These are phyloP conservation scores for Eucalyptus regnans DNA, from an alignment of 345 rosid genomes.

Conservation along the genomic window DNA sequence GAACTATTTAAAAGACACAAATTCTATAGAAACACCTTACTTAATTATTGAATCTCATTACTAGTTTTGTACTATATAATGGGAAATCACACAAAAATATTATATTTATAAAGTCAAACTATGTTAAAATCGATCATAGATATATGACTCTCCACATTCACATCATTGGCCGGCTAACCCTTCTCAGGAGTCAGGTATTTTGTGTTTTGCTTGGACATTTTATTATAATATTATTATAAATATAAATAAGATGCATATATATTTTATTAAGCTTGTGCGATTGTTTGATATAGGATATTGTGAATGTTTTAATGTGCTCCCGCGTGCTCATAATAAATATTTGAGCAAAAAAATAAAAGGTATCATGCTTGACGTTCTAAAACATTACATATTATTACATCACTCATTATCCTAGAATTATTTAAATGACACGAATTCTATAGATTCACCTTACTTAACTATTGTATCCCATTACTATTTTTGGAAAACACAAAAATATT, in stretches of 20 bases:
- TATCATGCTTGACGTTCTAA: too few relatives aligned
- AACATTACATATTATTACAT: background rate
- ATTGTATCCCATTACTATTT: background rate
- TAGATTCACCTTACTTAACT: background rate
- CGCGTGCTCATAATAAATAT: background rate
- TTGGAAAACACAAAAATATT: background rate
- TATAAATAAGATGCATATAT: background rate
- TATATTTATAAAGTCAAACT: background rate
- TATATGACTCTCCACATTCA: too few relatives aligned
- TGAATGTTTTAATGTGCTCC: background rate
- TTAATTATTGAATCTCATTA: background rate
- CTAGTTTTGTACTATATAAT: background rate
- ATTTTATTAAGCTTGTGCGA: background rate
- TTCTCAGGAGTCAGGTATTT: too few relatives aligned
- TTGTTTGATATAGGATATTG: background rate
- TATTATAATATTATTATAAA: too few relatives aligned
- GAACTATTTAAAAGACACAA: background rate
- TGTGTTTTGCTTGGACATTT: background rate
- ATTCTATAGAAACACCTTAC: background rate
- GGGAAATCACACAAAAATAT: background rate
- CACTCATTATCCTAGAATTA: background rate
- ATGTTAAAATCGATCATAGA: too few relatives aligned
- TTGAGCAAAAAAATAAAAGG: background rate
- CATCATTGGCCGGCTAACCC: too few relatives aligned
- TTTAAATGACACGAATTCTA: background rate